Conservation (phyloP, 2,329 filamentous ascomycete genomes). For the Penicillium sp. region DNA sequence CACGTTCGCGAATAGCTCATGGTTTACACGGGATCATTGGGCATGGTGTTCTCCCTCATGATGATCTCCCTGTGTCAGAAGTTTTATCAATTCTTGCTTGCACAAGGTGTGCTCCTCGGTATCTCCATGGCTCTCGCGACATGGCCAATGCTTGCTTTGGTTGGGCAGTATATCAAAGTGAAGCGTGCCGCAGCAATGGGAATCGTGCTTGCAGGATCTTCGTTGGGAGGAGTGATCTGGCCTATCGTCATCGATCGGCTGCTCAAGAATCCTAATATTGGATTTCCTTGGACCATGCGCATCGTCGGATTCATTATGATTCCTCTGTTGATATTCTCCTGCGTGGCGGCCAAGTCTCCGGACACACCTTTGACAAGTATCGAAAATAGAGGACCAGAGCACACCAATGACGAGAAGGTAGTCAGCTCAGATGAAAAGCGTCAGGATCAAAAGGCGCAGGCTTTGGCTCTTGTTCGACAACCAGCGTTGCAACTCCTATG, state of each 20-base stretch:
- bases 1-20: constrained; percentile 23
- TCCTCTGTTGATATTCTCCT: constrained; percentile 36
- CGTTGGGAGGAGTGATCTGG: constrained; percentile 39
- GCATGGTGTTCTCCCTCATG: constrained; percentile 35
- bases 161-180: constrained; percentile 33
- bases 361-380: not conserved
- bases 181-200: constrained; percentile 35
- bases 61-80: constrained; percentile 41
- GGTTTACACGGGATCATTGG: constrained; percentile 29
- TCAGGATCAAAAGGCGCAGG: constrained; percentile 7
- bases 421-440: not conserved
- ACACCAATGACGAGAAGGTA: not conserved
- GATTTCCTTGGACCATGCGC: constrained; percentile 42
- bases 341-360: constrained; percentile 20
- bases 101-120: constrained; percentile 39
- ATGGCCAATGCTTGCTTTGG: constrained; percentile 33
- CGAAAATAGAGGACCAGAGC: not conserved
- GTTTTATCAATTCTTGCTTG: constrained; percentile 43
- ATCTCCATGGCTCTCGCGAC: constrained; percentile 32
- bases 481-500: constrained; percentile 29
- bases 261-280: constrained; percentile 26
- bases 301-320: constrained; percentile 46
- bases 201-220: constrained; percentile 36
- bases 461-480: constrained; percentile 16
- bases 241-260: constrained; percentile 36